Conservation (phyloP, 176 grass and related monocot species). For the Coix lacrymajobi region DNA sequence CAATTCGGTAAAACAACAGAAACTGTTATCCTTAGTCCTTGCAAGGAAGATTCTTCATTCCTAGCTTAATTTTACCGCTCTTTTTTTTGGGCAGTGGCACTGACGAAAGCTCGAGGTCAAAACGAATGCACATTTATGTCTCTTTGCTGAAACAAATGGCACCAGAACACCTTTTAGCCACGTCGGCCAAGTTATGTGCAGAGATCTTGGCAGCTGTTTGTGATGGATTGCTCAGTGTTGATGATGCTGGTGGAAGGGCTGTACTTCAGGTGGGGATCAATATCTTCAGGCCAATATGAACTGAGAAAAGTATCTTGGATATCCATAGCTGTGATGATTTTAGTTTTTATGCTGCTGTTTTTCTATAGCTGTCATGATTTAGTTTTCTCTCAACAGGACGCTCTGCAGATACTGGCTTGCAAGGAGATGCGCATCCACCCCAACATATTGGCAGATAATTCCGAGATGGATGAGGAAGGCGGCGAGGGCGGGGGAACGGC, state of each 20-base stretch:
- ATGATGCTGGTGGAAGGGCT: constrained; percentile 67
- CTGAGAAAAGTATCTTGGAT: background rate
- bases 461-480: constrained; percentile 73
- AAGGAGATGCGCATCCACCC: constrained; percentile 99
- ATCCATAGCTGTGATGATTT: background rate
- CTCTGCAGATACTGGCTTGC: constrained; percentile 86
- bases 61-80: background rate
- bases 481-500: constrained; percentile 29
- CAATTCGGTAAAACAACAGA: constrained; percentile 52
- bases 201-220: constrained; percentile 93
- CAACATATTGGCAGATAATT: constrained; percentile 43
- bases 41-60: background rate
- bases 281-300: background rate
- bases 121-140: constrained; percentile 89
- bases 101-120: constrained; percentile 68
- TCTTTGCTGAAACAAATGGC: constrained; percentile 99
- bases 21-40: background rate
- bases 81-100: constrained; percentile 51
- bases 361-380: background rate
- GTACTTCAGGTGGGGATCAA: constrained; percentile 68
- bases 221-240: constrained; percentile 84
- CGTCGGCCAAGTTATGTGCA: constrained; percentile 89
- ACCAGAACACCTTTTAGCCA: constrained; percentile 95
- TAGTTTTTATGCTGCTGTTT: background rate
- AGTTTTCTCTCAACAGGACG: constrained; percentile 43